These are phyloP conservation scores for Actinomortierella ambigua DNA, from an alignment of 371 early-diverging fungal species.

Conservation along the genomic window DNA sequence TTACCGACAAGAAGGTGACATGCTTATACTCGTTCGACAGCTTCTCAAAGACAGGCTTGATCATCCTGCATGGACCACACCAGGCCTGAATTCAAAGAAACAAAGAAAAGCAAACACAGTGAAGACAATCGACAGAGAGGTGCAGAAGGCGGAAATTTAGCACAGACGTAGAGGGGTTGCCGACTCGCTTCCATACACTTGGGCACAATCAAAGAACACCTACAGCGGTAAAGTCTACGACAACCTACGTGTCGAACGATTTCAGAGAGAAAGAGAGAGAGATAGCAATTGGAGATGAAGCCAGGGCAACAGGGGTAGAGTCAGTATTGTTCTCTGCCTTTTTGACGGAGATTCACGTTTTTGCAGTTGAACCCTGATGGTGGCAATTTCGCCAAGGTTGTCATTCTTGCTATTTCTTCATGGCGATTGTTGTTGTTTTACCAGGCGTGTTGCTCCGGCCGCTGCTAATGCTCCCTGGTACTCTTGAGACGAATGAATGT, in stretches of 20 bases:
- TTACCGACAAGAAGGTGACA: constrained; percentile 63
- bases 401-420: neutral
- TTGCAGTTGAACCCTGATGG: too few relatives aligned
- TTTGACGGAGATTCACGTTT: too few relatives aligned
- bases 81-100: constrained; percentile 17
- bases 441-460: too few relatives aligned
- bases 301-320: too few relatives aligned
- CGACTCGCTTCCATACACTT: too few relatives aligned
- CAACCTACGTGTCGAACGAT: constrained; percentile 50
- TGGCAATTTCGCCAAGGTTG: too few relatives aligned
- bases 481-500: too few relatives aligned
- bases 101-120: neutral
- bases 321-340: too few relatives aligned
- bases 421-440: neutral
- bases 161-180: too few relatives aligned
- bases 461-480: too few relatives aligned
- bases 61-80: constrained; percentile 65
- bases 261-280: neutral
- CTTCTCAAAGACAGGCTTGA: constrained; percentile 61
- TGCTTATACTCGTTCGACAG: constrained; percentile 56
- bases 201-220: neutral
- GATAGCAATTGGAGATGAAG: neutral
- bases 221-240: constrained; percentile 63
- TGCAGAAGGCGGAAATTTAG: too few relatives aligned
- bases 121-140: neutral